Percentiles rank a stretch among this genome's conserved stretches.
Conservation (phyloP, 2,329 filamentous ascomycete genomes). For the Fusarium beomiforme region DNA sequence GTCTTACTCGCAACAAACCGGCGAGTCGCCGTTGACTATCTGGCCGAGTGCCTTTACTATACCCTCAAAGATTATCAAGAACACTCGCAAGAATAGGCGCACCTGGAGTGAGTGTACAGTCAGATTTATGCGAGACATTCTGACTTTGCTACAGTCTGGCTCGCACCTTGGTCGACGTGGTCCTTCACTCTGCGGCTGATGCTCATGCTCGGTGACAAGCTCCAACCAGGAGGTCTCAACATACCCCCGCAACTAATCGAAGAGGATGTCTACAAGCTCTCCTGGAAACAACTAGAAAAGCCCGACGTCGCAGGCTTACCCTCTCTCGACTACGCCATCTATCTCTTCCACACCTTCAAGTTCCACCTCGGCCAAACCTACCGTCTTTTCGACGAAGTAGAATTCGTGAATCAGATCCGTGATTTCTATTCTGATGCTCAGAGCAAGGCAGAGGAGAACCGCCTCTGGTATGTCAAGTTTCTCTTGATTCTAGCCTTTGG, state of each 20-base stretch:
- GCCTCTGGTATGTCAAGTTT: slow-evolving; percentile 62
- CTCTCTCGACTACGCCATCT: slow-evolving; percentile 47
- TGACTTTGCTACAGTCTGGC: slow-evolving; percentile 35
- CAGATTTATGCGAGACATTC: background rate
- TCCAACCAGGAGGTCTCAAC: slow-evolving; percentile 36
- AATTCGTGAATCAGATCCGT: slow-evolving; percentile 43
- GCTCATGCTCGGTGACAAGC: slow-evolving; percentile 45
- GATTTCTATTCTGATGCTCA: slow-evolving; percentile 38
- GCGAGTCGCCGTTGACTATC: slow-evolving; percentile 35
- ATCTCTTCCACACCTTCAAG: slow-evolving; percentile 49
- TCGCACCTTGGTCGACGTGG: slow-evolving; percentile 49
- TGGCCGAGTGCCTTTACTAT: slow-evolving; percentile 45
- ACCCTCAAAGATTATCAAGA: slow-evolving; percentile 45
- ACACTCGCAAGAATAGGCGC: slow-evolving; percentile 43
- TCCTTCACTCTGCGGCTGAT: slow-evolving; percentile 48
- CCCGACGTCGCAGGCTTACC: slow-evolving; percentile 49
- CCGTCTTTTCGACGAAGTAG: slow-evolving; percentile 48
- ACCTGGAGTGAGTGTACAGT: slow-evolving; percentile 49
- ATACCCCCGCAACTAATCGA: slow-evolving; percentile 39
- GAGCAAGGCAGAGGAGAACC: slow-evolving; percentile 28
- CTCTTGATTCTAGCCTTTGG: slow-evolving; percentile 58
- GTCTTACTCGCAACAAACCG: background rate
- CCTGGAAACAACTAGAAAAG: slow-evolving; percentile 25
- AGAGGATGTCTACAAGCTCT: slow-evolving; percentile 44
- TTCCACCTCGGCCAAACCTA: slow-evolving; percentile 52